Base-by-base conservation (phyloP, 2,329 filamentous ascomycete genomes). In the Boeremia lycopersici region DNA sequence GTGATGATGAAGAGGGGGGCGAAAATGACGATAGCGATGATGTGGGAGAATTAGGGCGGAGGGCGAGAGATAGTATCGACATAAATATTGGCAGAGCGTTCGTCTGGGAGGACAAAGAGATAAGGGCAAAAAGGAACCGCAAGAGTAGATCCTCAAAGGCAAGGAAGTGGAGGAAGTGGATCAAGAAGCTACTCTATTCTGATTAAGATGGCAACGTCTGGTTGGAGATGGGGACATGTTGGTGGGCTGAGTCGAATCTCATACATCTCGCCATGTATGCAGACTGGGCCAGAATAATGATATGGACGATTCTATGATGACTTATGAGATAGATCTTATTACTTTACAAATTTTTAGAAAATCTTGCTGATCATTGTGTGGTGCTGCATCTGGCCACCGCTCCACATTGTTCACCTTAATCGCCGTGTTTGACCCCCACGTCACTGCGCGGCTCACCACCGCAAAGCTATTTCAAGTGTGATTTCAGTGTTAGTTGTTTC, bases 31-130 rank as follows among this genome's bases (percentile, higher is more conserved):
- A 28, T 4, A n/a, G n/a, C n/a, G 36, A 42, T 2, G 41, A 34
- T 3, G 19, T 23, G 19, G 42, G 52, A 1, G 25, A 13, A 4
- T 9, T 55, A 12, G 52, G 41, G 13, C 6, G 17, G 6, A 46
- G 17, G 6, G 35, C 42, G 12, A 29, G 47, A 13, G 52, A 55
- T 15, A 55, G 52, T 8, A 46, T 55, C n/a, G 47, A 45, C 12
- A 15, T 55, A 8, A 50, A 46, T 26, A 17, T 34, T n/a, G 35
- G n/a, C 7, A 30, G 46, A n/a, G 36, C 52, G 11, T n/a, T 11
- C 4, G 9, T 25, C 2, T 49, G 52, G 46, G 47, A 49, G 31
- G 33, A 30, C 13, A 50, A 45, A n/a, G 36, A 30, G 23, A 25
- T 17, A 4, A 55, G 52, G 19, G 34, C 23, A 2, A 34, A 31